phyloP scores from a whole-genome alignment of 805 yeast species.

The Starmerella sirachaensis region DNA sequence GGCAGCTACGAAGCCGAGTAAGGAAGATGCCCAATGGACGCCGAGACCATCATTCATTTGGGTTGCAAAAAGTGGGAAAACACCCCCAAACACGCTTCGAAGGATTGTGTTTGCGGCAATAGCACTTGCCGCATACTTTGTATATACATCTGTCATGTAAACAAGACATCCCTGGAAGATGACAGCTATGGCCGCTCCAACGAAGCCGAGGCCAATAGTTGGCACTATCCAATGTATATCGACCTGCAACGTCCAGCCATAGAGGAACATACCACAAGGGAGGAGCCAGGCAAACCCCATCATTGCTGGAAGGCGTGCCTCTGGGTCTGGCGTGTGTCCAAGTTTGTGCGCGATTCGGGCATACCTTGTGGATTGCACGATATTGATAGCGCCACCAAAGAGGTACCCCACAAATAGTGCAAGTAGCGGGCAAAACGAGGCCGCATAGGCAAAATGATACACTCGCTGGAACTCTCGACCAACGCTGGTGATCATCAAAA shows the following conservation, averaged over 20 bases:
- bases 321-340: constrained; percentile 50
- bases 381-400: constrained; percentile 28
- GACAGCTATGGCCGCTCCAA: constrained; percentile 42
- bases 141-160: constrained; percentile 50
- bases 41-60: constrained; percentile 40
- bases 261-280: constrained; percentile 73
- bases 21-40: constrained; percentile 46
- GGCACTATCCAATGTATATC: constrained; percentile 55
- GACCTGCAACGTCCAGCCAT: constrained; percentile 67
- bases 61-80: constrained; percentile 53
- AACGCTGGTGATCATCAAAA: constrained; percentile 33
- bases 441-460: constrained; percentile 28
- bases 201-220: constrained; percentile 41
- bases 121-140: constrained; percentile 48
- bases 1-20: constrained; percentile 37
- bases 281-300: constrained; percentile 55
- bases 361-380: constrained; percentile 27
- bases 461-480: constrained; percentile 28
- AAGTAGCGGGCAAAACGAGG: constrained; percentile 27
- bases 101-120: constrained; percentile 50
- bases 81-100: constrained; percentile 46
- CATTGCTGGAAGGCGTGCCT: constrained; percentile 66
- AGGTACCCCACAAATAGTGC: constrained; percentile 28
- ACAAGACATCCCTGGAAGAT: constrained; percentile 50
- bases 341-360: constrained; percentile 26